Base-by-base conservation (phyloP, 768 basidiomycete genomes). In the Tulasnella sp. region DNA sequence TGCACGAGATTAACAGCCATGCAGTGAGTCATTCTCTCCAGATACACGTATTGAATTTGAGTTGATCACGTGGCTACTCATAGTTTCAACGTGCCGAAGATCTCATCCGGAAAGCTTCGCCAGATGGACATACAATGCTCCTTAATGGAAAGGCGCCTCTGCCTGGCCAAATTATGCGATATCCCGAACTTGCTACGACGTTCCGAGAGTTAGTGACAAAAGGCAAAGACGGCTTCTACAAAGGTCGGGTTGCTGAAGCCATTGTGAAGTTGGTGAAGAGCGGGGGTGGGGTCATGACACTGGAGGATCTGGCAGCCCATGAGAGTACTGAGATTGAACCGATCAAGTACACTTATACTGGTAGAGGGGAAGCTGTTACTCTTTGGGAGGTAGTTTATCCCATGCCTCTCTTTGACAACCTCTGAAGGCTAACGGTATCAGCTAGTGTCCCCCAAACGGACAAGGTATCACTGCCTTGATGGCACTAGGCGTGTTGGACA, bases 401-500 rank as follows among this genome's bases (percentile, higher is more conserved):
- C 15, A 38, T 19, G 30, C 17, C 21, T 41, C 44, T 23, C 19
- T 55, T 11, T 10, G 11, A 32, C 21, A 38, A 38, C 5, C 15
- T 15, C 34, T 38, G 15, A 38, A 15, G 34, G 34, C 34, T 38
- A 15, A 38, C 34, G 15, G 43, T 24, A 21, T 13, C 34, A 19
- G 3, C 21, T 58, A 91, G 90, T 95, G 92, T 66, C 95, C 94
- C 7, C 95, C 95, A 0, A 98, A 96, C 69, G 93, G 95, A 8
- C 94, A 97, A 80, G 95, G 94, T n/a, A 80, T 99, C 43, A 95
- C 94, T 3, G 90, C 96, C 0, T 78, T 98, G 7, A 74, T 99
- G 29, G 91, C 94, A 11, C 79, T 98, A 21, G 96, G 96, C 1
- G 90, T 99, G 61, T 74, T 99, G 51, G 95, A 98, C 65, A 81